Base-by-base conservation (phyloP, 73 alveolate species). In the Tetrahymena malaccensis region DNA sequence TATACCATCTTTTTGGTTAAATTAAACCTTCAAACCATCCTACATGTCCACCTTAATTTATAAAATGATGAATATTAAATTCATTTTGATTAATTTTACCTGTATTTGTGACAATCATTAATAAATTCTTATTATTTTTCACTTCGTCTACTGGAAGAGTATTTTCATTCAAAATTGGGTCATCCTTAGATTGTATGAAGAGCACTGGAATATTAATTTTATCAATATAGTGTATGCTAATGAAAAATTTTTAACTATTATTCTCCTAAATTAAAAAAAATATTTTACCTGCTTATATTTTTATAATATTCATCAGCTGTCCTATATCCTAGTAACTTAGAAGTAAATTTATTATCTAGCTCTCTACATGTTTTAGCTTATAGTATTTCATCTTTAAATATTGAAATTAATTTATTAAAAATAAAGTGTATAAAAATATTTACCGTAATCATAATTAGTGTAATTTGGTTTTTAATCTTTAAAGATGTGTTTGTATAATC, bases 21-120 rank as follows among this genome's bases (percentile, higher is more conserved):
- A 43, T 3, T 93, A 27, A 55, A 13, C 96, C 96, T 93, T 35
- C 89, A 94, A 58, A 94, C 95, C 95, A 94, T 17, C 96, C 96
- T 12, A 94, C 96, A 94, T 94, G 96, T 4, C 96, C 96, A n/a
- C 89, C 89, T 70, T 70, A 19, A 70, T 27, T 27, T 70, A 1
- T 27, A 10, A 3, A 25, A 11, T 19, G 4, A 19, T 27, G 2
- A 70, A 19, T 70, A 31, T 19, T n/a, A 25, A 9, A 70, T 22
- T 22, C 25, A 70, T 70, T 1, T 19, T 3, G 0, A 22, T n/a
- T 70, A 70, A n/a, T 9, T n/a, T 27, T 70, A 43, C 96, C 96
- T 56, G 95, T 93, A 35, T 35, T 94, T 13, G 96, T 94, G 0
- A 83, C 33, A 7, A 58, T 58, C 85, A 94, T 43, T 11, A 94